Base-by-base conservation (phyloP, 192 early-diverging fungal genomes). In the Backusella tarrabulga region DNA sequence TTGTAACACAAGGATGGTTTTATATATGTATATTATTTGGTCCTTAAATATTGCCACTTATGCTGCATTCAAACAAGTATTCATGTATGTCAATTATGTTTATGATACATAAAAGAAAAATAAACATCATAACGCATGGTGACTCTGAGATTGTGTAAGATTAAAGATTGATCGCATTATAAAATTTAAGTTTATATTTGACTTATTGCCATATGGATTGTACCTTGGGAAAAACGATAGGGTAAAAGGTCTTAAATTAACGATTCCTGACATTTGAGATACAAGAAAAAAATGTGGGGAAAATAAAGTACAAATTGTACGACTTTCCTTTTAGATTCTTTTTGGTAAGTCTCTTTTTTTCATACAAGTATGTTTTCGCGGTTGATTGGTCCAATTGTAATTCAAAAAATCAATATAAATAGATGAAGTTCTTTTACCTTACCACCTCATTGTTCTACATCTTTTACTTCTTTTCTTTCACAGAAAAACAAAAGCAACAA, bases 201-300 rank as follows among this genome's bases (percentile, higher is more conserved):
- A 50, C 46, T 50, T 50, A n/a, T 50, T 50, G 46, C 46, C 42
- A 44, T 50, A 50, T n/a, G 46, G 19, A 19, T 50, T 50, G 46
- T 50, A 50, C 46, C 46, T 50, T 50, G 54, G 54, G 54, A 60
- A 60, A 60, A 60, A 26, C 9, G 54, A 14, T 60, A 60, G 54
- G 54, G 11, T 60, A 60, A 60, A 60, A 23, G 54, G 54, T 60
- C 54, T 26, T 60, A 60, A 60, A 26, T 29, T 26, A 26, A 60
- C 26, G n/a, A 60, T 60, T 60, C 54, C 54, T 60, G 54, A 26
- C 54, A 26, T 60, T 60, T 21, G 23, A 26, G 11, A 26, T 60
- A 23, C 3, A 26, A 60, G 9, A 36, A 68, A 35, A 68, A 68
- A 41, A 69, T 69, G 68, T 69, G 68, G 68, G 68, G 68, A 69